Evolutionary conservation across 768 basidiomycete genomes (phyloP), one percentile per base, ranked within the genome.

Genomic region (Pluteus cervinus): DNA sequence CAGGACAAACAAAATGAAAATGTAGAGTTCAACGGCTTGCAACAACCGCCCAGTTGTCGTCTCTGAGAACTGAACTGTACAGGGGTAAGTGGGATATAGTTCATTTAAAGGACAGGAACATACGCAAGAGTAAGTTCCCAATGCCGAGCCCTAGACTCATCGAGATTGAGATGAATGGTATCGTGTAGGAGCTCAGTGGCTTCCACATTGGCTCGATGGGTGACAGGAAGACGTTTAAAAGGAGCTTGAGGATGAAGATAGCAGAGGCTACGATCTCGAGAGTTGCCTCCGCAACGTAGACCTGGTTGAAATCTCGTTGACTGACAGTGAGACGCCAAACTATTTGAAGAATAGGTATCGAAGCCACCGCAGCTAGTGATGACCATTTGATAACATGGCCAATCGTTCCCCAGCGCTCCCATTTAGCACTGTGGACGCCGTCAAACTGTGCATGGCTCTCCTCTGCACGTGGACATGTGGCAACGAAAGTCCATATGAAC

Each of bases 401-500:
- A 9, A 69, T 44, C 17, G 64, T 32, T 3, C 83, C 79, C 81
- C 78, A 84, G 29, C 75, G 71, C 40, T 52, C 46, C 86, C 85
- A 86, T 49, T 66, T 72, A 14, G 72, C 81, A 42, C 75, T 77
- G 47, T 84, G 80, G 11, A 35, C 46, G 32, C 44, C 32, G 24
- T 49, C 39, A 5, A 55, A 38, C 52, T 49, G 24, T 21, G 25
- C 23, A 20, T 21, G 17, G 7, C 15, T 40, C 14, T 40, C 53
- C 12, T 72, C 75, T 42, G 58, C 66, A 23, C 54, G 55, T n/a
- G 82, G 79, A 33, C 77, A 68, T 40, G 66, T 65, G 11, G 75
- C 69, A 28, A 81, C 77, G 42, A 79, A 73, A 25, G 58, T 59
- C 86, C 86, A 88, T 44, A 77, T 77, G 50, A 78, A 86, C 11